phyloP scores from a whole-genome alignment of 208 protist species.

The Leishmania arabica region DNA sequence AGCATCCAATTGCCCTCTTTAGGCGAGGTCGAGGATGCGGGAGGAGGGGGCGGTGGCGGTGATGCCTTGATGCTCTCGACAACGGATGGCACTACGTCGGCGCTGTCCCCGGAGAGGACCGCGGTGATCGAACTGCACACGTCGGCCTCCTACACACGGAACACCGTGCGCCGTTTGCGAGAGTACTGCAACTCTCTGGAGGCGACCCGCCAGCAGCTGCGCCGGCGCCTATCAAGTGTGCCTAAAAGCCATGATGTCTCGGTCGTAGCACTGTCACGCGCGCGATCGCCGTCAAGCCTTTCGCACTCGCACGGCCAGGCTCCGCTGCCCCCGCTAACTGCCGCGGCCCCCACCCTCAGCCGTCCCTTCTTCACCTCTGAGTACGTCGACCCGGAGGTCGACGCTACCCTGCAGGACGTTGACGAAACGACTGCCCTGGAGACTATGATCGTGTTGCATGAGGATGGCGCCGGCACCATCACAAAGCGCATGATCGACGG shows the following conservation, averaged over 20 bases:
- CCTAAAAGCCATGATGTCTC: neutral
- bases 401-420: constrained; percentile 45
- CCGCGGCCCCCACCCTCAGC: constrained; percentile 4
- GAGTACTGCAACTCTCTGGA: constrained; percentile 42
- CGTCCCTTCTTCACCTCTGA: constrained; percentile 36
- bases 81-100: constrained; percentile 2
- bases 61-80: constrained; percentile 7
- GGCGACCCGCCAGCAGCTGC: constrained; percentile 35
- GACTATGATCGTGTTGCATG: constrained; percentile 41
- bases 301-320: constrained; percentile 1
- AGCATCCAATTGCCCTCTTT: constrained; percentile 16
- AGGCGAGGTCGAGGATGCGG: constrained; percentile 4
- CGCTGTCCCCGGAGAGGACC: constrained; percentile 21
- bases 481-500: constrained; percentile 36
- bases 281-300: neutral
- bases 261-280: neutral
- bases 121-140: constrained; percentile 59
- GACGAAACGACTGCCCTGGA: constrained; percentile 33
- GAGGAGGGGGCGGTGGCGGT: neutral
- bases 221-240: neutral
- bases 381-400: constrained; percentile 45
- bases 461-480: constrained; percentile 39
- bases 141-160: constrained; percentile 27
- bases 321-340: neutral
- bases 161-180: constrained; percentile 41